Percentiles rank a stretch among this genome's conserved stretches.
Evolutionary conservation across 78 protist genomes (phyloP).

Genomic region (Dictyostelium discoideum): DNA sequence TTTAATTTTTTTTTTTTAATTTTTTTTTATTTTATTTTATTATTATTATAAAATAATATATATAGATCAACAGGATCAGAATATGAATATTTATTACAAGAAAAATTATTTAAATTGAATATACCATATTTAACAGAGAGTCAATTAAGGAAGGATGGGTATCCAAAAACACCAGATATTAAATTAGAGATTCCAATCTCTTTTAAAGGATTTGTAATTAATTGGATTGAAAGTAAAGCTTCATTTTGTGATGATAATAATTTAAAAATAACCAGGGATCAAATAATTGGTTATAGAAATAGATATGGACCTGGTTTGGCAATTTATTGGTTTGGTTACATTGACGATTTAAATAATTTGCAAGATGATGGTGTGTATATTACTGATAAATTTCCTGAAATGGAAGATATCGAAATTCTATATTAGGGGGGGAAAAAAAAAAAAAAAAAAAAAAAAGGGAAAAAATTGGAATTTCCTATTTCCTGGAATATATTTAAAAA

Average conservation of each 20-base stretch:
- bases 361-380: constrained; percentile 48
- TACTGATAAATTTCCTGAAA: constrained; percentile 31
- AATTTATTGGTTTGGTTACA: constrained; percentile 80
- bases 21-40: neutral
- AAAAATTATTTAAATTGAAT: constrained; percentile 61
- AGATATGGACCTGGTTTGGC: constrained; percentile 83
- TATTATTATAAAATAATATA: neutral
- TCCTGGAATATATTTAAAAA: neutral
- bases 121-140: constrained; percentile 67
- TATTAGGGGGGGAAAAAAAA: too few relatives aligned
- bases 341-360: constrained; percentile 50
- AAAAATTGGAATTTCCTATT: neutral
- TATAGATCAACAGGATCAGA: constrained; percentile 73
- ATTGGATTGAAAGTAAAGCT: constrained; percentile 84
- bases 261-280: constrained; percentile 51
- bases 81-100: constrained; percentile 71
- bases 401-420: constrained; percentile 17
- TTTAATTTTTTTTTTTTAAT: neutral
- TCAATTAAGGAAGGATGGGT: constrained; percentile 59
- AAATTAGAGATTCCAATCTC: constrained; percentile 59
- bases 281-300: constrained; percentile 66
- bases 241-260: constrained; percentile 80
- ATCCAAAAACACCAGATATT: constrained; percentile 79
- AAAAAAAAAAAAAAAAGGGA: too few relatives aligned
- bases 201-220: constrained; percentile 24